Evolutionary conservation across 768 basidiomycete genomes (phyloP), one percentile per base, ranked within the genome.

Genomic region (Calocera cornea): DNA sequence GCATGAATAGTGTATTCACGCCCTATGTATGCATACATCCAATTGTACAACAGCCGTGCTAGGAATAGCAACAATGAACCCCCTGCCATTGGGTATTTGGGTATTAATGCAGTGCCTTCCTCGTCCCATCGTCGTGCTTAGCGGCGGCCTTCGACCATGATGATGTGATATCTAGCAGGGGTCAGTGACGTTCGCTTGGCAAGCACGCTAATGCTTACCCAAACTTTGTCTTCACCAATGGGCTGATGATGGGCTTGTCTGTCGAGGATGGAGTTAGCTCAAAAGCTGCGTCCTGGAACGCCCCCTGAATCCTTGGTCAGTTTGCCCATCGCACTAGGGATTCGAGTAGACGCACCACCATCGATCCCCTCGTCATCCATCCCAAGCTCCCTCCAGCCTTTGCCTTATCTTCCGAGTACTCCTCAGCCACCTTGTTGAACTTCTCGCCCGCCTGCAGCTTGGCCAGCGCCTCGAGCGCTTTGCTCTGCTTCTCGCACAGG

Each of bases 231-330:
- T 92, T 93, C 36, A 92, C 87, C 64, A 92, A 82, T 7, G 60
- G 71, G 2, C 66, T 54, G 17, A 85, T 77, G 64, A 83, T 77
- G 2, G 91, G 90, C 70, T 89, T 91, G 76, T 91, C 90, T 69
- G 89, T 84, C 2, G 87, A 83, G 8, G 91, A 93, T 1, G 90
- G 90, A 31, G 83, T 79, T 60, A 93, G 81, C 19, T 84, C 85
- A 75, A 93, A 93, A 5, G 90, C 91, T n/a, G 85, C 91, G 67
- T 93, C 90, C 77, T 93, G 91, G 76, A 93, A 93, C 31, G 88
- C 74, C 12, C 81, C 76, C 87, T 88, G 66, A 31, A 36, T 38
- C 19, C 10, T 29, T 19, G n/a, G 27, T n/a, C 12, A 68, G 8
- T 27, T 40, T 36, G 44, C 34, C 3, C 16, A 17, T n/a, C 65